Base-by-base conservation (phyloP, 129 eudicot species). In the Saussurea involucrata region DNA sequence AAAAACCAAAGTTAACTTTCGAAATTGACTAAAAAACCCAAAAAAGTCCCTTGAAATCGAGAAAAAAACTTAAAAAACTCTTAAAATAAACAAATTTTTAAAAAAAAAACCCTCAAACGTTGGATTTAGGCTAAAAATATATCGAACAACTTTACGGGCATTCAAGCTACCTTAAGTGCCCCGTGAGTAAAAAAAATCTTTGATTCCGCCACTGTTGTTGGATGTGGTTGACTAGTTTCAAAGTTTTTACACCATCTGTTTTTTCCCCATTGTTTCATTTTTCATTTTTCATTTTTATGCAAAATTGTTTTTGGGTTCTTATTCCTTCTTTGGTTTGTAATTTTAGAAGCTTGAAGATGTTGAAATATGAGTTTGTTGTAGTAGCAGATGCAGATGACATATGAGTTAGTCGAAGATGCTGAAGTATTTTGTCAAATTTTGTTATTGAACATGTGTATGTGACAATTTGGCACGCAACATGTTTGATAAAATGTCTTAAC, bases 401-500 rank as follows among this genome's bases (percentile, higher is more conserved):
- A 40, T 40, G 49, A 40, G 17, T 40, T 40, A 40, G 49, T 40
- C 9, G 49, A 40, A 40, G 49, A 40, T 65, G 22, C 37, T 25
- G 10, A 27, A 24, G 13, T 17, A 33, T 24, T 68, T 68, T 24
- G 12, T 20, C 21, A 10, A 40, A 40, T 40, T 68, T 18, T 20
- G 5, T 21, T 24, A 61, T 21, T 21, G 8, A 22, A 8, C 0
- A 8, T 40, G 2, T 36, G 2, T 37, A 20, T 40, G 42, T 24
- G 63, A 24, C 25, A 37, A 7, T 44, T 65, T 65, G 31, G 73
- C 80, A 42, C 24, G 46, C 66, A 4, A 66, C 32, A 15, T 76
- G 80, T 76, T 76, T 44, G 80, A 76, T 76, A 65, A 66, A 76
- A 76, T 76, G 80, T 42, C 21, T 18, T 8, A 18, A 42, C 21